Base-by-base conservation (phyloP, 1,139 yeast species). In the Keqinozyma sinolaborantium region DNA sequence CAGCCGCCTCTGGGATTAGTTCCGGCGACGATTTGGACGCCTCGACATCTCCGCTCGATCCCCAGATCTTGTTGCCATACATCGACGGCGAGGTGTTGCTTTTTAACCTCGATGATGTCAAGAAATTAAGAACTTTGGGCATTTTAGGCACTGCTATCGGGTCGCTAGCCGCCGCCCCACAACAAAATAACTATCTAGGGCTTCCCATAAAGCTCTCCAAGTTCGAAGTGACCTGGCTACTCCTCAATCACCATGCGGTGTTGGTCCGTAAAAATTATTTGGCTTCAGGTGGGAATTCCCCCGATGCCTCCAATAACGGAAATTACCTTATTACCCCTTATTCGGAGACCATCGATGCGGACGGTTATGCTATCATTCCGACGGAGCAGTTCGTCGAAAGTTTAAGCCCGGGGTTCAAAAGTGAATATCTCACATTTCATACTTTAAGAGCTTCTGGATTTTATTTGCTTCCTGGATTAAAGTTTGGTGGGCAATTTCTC, bases 401-500 rank as follows among this genome's bases (percentile, higher is more conserved):
- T 7, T 18, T 18, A 10, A 7, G 9, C 10, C 10, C 21, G 10
- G 7, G 9, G 9, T 7, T 10, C 7, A 18, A 18, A 10, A 7
- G 9, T 3, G 25, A 38, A 7, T 57, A 56, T 26, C 42, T 44
- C 6, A 45, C 49, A 4, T 58, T 50, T 28, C 56, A 58, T 26
- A 53, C 64, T 31, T 54, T 85, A 28, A 77, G 73, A 37, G 42
- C 49, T 1, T 47, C 51, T 13, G 77, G 73, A 0, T 81, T 70
- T 50, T 83, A 52, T 45, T 42, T 88, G 14, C 70, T 88, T 23
- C 96, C 97, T 0, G 98, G 97, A 0, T 64, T 88, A 26, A 70
- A 95, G 38, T 92, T 90, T 53, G 98, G 98, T 1, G 95, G 95
- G 3, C 79, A 80, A 36, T 87, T 79, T 48, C 75, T 92, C 32